Evolutionary conservation across 1,284 basidiomycete genomes (phyloP).

Genomic region (Macrocybe sp.): DNA sequence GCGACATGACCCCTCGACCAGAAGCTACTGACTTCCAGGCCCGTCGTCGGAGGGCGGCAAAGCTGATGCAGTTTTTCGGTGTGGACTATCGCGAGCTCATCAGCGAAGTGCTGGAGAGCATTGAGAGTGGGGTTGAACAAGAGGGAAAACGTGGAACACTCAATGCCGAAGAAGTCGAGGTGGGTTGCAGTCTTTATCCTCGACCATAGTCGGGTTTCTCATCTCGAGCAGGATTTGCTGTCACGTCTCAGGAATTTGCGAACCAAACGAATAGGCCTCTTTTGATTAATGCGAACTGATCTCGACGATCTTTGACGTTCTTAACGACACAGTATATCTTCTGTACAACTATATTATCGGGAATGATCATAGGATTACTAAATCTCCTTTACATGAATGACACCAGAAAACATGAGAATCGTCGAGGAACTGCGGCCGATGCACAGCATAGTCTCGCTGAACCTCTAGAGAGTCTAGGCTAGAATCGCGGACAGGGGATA

Average conservation of each 20-base stretch:
- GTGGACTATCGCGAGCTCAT: conserved; percentile 75
- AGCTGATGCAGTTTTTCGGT: conserved; percentile 79
- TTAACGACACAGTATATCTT: conserved; percentile 4
- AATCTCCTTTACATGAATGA: conserved; percentile 70
- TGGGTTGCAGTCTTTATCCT: conserved; percentile 30
- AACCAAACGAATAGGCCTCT: conserved; percentile 40
- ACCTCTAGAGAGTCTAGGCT: conserved; percentile 12
- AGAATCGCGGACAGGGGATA: conserved; percentile 23
- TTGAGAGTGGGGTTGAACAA: conserved; percentile 69
- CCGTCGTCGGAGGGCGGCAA: conserved; percentile 68
- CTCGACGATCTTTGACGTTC: neutral
- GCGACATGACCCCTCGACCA: conserved; percentile 31
- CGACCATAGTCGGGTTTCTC: conserved; percentile 6
- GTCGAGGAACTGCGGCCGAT: conserved; percentile 69
- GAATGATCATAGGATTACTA: conserved; percentile 59
- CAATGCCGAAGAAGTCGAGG: conserved; percentile 64
- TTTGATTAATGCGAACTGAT: conserved; percentile 15
- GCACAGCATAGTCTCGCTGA: conserved; percentile 14
- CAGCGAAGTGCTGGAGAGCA: conserved; percentile 69
- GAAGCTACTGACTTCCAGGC: conserved; percentile 57
- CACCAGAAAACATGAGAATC: conserved; percentile 86
- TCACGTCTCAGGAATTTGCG: conserved; percentile 55
- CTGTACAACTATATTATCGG: conserved; percentile 3
- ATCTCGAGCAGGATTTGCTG: conserved; percentile 49
- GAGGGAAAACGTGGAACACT: conserved; percentile 60